Evolutionary conservation across 106 monocot species (phyloP).

Genomic region (Dendrobium catenatum): DNA sequence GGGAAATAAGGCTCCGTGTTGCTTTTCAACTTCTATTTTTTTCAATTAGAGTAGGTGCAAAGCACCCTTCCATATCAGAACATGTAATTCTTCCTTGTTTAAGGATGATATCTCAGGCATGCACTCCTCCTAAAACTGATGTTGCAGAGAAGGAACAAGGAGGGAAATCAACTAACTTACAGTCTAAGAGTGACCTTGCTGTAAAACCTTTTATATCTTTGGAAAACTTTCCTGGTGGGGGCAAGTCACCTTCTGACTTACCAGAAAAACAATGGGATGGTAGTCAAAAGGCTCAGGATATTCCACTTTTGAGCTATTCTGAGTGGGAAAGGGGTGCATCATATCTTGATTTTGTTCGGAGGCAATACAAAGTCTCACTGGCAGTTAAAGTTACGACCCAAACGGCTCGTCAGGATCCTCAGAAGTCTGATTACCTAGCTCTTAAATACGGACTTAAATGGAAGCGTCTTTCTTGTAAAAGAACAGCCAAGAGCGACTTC

Average conservation of each 20-base stretch:
- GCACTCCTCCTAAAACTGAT: constrained; percentile 89
- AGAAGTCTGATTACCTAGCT: constrained; percentile 66
- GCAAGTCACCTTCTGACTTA: constrained; percentile 35
- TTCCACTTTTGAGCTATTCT: constrained; percentile 76
- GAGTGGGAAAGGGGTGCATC: constrained; percentile 97
- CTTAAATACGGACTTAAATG: constrained; percentile 91
- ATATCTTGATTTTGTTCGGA: constrained; percentile 97
- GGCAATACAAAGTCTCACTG: constrained; percentile 83
- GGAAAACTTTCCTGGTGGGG: constrained; percentile 20
- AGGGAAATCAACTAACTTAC: constrained; percentile 31
- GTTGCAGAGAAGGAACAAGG: constrained; percentile 55
- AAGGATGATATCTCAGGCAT: constrained; percentile 95
- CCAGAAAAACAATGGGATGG: constrained; percentile 45
- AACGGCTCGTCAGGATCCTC: constrained; percentile 54
- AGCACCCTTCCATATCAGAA: constrained; percentile 94
- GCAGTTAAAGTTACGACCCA: constrained; percentile 50
- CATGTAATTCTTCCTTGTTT: constrained; percentile 97
- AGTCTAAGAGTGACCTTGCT: constrained; percentile 41
- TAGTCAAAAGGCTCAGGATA: constrained; percentile 46
- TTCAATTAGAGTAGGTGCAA: constrained; percentile 88
- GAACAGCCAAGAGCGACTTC: constrained; percentile 58
- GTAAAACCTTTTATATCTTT: constrained; percentile 19
- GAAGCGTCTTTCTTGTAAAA: constrained; percentile 66
- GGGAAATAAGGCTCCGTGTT: constrained; percentile 90
- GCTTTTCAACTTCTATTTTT: constrained; percentile 91